A percentile compares a stretch with the other conserved stretches of the same genome.
phyloP scores from a whole-genome alignment of 345 rosid species.

The Rhodomyrtus tomentosa region DNA sequence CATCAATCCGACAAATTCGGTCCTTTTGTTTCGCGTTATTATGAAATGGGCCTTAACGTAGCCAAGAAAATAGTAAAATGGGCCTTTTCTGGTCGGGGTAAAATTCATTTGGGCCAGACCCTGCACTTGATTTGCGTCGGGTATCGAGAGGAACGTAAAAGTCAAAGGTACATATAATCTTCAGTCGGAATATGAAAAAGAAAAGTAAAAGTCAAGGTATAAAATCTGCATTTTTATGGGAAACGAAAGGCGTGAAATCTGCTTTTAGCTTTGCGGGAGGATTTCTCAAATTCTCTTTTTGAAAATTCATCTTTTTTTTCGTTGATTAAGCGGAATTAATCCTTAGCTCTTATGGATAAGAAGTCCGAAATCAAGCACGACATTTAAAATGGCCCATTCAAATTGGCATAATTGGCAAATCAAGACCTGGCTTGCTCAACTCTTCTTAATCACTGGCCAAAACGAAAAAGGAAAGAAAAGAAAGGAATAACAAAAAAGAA shows the following conservation, averaged over 20 bases:
- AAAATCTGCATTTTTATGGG: not conserved
- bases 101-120: not conserved
- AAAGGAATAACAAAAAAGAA: too few species aligned
- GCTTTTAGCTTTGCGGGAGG: not conserved
- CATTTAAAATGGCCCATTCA: too few species aligned
- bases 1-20: not conserved
- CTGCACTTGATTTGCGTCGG: not conserved
- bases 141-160: not conserved
- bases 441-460: too few species aligned
- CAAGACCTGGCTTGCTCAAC: too few species aligned
- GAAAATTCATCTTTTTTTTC: not conserved
- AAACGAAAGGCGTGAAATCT: not conserved
- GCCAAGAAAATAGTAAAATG: not conserved
- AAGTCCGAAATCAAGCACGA: not conserved
- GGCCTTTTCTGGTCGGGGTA: not conserved
- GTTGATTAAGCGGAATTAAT: not conserved
- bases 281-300: not conserved
- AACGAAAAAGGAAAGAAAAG: too few species aligned
- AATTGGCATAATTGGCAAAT: too few species aligned
- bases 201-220: not conserved
- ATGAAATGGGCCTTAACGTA: not conserved
- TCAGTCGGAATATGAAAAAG: not conserved
- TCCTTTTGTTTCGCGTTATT: too few species aligned
- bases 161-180: not conserved
- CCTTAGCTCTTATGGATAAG: not conserved